Conservation (phyloP, 2,329 filamentous ascomycete species). For the Septoria petroselini region DNA sequence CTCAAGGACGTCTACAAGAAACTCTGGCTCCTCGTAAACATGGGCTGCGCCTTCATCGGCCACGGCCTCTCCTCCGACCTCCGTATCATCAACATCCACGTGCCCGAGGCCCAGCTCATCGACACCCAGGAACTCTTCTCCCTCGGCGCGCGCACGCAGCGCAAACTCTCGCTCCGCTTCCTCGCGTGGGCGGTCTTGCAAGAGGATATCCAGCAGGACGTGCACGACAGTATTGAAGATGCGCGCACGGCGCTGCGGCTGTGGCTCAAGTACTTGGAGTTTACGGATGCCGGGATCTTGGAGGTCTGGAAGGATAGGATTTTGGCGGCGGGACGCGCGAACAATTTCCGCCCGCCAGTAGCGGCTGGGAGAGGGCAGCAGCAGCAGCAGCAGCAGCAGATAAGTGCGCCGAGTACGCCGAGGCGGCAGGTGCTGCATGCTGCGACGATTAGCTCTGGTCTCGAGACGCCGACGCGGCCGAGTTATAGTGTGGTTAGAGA, state of each 20-base stretch:
- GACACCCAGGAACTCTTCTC: conserved; percentile 93
- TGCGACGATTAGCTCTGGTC: background rate
- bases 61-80: conserved; percentile 95
- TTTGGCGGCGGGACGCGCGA: conserved; percentile 63
- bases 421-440: conserved; percentile 1
- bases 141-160: conserved; percentile 66
- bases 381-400: no score
- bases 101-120: conserved; percentile 84
- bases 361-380: no score
- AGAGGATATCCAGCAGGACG: conserved; percentile 88
- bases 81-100: conserved; percentile 95
- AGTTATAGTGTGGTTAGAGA: no score
- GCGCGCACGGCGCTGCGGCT: conserved; percentile 85
- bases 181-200: conserved; percentile 87
- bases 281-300: conserved; percentile 77
- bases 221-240: conserved; percentile 92
- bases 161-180: conserved; percentile 89
- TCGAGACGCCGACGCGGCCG: background rate
- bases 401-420: conserved; percentile 37
- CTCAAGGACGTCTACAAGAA: conserved; percentile 97
- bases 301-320: conserved; percentile 84
- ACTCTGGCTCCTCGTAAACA: conserved; percentile 90
- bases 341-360: conserved; percentile 44
- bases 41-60: conserved; percentile 89
- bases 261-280: conserved; percentile 87